These are phyloP conservation scores for Podospora anserina DNA, from an alignment of 495 filamentous ascomycete species.

Conservation along the genomic window DNA sequence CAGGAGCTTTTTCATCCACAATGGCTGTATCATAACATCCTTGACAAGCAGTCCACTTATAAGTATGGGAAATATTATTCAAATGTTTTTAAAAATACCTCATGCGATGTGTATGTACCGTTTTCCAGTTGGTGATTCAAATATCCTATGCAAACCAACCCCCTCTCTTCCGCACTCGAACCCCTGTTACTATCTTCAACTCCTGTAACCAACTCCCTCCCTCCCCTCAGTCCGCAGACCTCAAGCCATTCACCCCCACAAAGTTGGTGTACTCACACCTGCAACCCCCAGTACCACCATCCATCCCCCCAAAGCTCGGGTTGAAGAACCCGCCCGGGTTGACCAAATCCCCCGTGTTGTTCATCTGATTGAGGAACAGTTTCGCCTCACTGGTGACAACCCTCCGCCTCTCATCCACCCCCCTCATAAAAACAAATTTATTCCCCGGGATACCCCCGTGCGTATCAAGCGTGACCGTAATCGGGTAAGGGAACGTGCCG, in stretches of 20 bases:
- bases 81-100: neutral
- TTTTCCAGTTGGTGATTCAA: neutral
- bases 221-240: neutral
- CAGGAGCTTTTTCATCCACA: neutral
- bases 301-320: slow-evolving; percentile 53
- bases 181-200: neutral
- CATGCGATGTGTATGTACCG: neutral
- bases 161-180: neutral
- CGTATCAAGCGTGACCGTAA: slow-evolving; percentile 76
- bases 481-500: slow-evolving; percentile 80
- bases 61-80: neutral
- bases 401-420: slow-evolving; percentile 51
- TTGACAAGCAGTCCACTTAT: neutral
- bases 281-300: slow-evolving; percentile 74
- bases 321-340: slow-evolving; percentile 50
- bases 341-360: slow-evolving; percentile 57
- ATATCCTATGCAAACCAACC: neutral
- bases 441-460: slow-evolving; percentile 62
- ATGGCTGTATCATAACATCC: too few species aligned
- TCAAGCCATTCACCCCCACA: slow-evolving; percentile 25
- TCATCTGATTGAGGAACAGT: slow-evolving; percentile 58
- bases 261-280: slow-evolving; percentile 73
- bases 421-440: slow-evolving; percentile 73
- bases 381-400: slow-evolving; percentile 52
- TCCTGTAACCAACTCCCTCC: neutral